A percentile compares a stretch with the other conserved stretches of the same genome.
Conservation (phyloP, 495 filamentous ascomycete species). For the Daldinia grandis region DNA sequence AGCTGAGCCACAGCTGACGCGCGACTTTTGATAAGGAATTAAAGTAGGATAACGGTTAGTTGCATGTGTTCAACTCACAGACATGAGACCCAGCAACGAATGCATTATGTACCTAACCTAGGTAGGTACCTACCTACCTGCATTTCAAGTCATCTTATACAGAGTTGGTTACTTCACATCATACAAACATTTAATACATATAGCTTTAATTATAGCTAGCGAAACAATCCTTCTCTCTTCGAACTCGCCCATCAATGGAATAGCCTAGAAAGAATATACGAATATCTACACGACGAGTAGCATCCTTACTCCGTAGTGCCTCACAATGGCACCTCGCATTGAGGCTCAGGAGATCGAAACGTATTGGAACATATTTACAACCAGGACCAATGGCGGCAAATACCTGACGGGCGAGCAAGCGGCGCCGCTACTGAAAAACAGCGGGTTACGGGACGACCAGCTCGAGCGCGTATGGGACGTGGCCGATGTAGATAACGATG, state of each 20-base stretch:
- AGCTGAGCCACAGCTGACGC: constrained; percentile 38
- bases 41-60: constrained; percentile 25
- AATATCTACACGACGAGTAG: constrained; percentile 1
- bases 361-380: constrained; percentile 98
- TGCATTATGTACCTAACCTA: no score
- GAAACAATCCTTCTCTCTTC: background rate
- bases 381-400: constrained; percentile 80
- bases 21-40: background rate
- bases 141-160: constrained; percentile 3
- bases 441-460: constrained; percentile 89
- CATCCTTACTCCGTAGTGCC: constrained; percentile 12
- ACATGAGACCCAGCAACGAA: constrained; percentile 9
- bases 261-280: background rate
- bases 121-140: no score
- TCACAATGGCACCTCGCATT: constrained; percentile 77
- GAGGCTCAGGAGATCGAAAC: constrained; percentile 96
- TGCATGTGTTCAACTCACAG: constrained; percentile 17
- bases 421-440: constrained; percentile 95
- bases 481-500: constrained; percentile 95
- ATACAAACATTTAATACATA: constrained; percentile 13
- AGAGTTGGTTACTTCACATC: background rate
- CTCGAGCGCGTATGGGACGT: constrained; percentile 97
- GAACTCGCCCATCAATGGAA: constrained; percentile 1
- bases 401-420: constrained; percentile 91
- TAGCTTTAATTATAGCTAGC: constrained; percentile 1